Percentiles rank a stretch among this genome's conserved stretches.
These are phyloP conservation scores for Hypoxylon sp. DNA, from an alignment of 2,329 filamentous ascomycete species.

Conservation along the genomic window DNA sequence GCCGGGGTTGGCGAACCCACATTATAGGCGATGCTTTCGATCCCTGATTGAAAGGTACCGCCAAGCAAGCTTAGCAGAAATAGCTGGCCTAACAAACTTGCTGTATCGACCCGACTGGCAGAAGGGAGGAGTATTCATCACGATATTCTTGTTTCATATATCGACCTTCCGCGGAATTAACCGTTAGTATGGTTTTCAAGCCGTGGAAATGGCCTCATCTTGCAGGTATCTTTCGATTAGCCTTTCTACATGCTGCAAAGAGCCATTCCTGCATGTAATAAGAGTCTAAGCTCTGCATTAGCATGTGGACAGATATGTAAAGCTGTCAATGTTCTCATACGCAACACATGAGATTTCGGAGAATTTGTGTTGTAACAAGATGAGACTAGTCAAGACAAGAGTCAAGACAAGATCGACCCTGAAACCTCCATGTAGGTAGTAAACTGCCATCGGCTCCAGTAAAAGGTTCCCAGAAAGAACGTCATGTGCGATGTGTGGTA, in stretches of 20 bases:
- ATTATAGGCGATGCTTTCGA: constrained; percentile 16
- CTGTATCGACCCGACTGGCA: constrained; percentile 6
- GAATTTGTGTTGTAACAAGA: constrained; percentile 38
- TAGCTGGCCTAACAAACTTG: constrained; percentile 15
- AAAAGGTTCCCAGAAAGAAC: constrained; percentile 3
- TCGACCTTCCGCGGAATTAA: constrained; percentile 5
- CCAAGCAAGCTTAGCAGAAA: constrained; percentile 11
- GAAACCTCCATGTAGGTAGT: too few relatives aligned
- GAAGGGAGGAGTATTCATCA: constrained; percentile 1
- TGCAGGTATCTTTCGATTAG: not conserved
- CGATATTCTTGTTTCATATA: constrained; percentile 21
- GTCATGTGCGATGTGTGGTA: not conserved
- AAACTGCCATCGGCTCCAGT: not conserved
- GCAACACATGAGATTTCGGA: constrained; percentile 29
- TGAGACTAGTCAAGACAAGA: constrained; percentile 12
- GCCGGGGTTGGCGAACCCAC: constrained; percentile 23
- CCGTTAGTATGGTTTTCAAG: not conserved
- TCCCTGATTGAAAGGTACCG: constrained; percentile 18
- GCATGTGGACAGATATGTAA: constrained; percentile 2
- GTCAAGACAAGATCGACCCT: constrained; percentile 34
- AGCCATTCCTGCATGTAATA: not conserved
- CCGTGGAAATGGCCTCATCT: not conserved
- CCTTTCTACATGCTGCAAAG: not conserved
- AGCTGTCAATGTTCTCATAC: not conserved
- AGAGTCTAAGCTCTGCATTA: constrained; percentile 21